Evolutionary conservation across 2,329 filamentous ascomycete genomes (phyloP).

Genomic region (Aphanocladium album): DNA sequence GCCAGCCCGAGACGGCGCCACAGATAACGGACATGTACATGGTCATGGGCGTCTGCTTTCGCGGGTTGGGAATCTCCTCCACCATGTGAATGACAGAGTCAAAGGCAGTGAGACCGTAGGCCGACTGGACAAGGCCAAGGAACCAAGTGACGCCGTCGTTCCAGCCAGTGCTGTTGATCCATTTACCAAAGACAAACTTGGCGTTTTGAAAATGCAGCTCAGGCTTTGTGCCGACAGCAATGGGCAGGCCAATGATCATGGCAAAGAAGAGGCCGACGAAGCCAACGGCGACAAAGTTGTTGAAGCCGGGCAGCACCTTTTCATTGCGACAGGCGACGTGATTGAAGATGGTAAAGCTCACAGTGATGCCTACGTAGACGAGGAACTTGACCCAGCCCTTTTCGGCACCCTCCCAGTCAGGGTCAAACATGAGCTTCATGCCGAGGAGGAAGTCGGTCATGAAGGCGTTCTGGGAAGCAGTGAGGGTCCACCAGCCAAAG

Average conservation of each 20-base stretch:
- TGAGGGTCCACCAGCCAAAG: slow-evolving; percentile 54
- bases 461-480: slow-evolving; percentile 51
- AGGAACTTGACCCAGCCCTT: slow-evolving; percentile 52
- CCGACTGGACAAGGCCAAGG: slow-evolving; percentile 50
- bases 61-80: slow-evolving; percentile 50
- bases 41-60: slow-evolving; percentile 44
- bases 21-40: slow-evolving; percentile 48
- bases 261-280: slow-evolving; percentile 49
- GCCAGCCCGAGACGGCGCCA: slow-evolving; percentile 43
- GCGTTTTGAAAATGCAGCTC: slow-evolving; percentile 42
- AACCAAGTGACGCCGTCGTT: slow-evolving; percentile 53
- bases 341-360: slow-evolving; percentile 45
- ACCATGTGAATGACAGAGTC: slow-evolving; percentile 56
- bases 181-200: slow-evolving; percentile 47
- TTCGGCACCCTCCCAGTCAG: slow-evolving; percentile 38
- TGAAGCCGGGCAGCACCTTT: slow-evolving; percentile 41
- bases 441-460: slow-evolving; percentile 53
- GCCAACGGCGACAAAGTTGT: slow-evolving; percentile 50
- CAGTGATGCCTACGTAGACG: slow-evolving; percentile 47
- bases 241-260: slow-evolving; percentile 45
- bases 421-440: slow-evolving; percentile 51
- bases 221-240: slow-evolving; percentile 42
- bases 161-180: slow-evolving; percentile 46
- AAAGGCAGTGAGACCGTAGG: slow-evolving; percentile 53
- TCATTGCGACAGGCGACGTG: slow-evolving; percentile 43